Conservation (phyloP, 1,139 yeast species). For the Yamadazyma conglobata region DNA sequence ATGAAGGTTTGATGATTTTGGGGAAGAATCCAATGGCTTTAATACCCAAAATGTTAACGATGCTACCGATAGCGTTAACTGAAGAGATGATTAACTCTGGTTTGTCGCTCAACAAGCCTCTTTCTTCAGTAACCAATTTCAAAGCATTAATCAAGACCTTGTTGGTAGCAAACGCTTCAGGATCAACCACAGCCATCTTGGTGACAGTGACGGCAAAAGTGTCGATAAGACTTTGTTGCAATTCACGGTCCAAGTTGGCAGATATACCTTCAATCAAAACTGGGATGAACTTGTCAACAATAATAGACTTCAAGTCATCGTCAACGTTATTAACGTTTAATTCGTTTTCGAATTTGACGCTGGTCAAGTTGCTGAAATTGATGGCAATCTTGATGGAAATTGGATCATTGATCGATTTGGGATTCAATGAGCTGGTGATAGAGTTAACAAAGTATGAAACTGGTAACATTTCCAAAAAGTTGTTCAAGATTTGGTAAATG, state of each 20-base stretch:
- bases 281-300: constrained; percentile 44
- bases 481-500: constrained; percentile 51
- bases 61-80: constrained; percentile 65
- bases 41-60: constrained; percentile 76
- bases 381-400: constrained; percentile 40
- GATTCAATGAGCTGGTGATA: constrained; percentile 52
- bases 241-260: constrained; percentile 38
- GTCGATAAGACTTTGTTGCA: constrained; percentile 69
- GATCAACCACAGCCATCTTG: constrained; percentile 46
- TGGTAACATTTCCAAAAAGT: constrained; percentile 68
- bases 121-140: constrained; percentile 47
- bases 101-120: constrained; percentile 49
- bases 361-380: constrained; percentile 58
- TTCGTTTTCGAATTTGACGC: constrained; percentile 67
- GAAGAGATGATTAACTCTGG: constrained; percentile 75
- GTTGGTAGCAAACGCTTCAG: constrained; percentile 36
- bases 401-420: constrained; percentile 36
- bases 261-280: constrained; percentile 45
- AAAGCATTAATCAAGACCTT: constrained; percentile 49
- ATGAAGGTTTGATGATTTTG: constrained; percentile 72
- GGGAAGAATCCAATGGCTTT: constrained; percentile 84
- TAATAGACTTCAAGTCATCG: constrained; percentile 37
- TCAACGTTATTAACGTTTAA: constrained; percentile 38
- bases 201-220: constrained; percentile 60
- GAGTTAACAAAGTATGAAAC: constrained; percentile 68